Percentiles rank a stretch among this genome's conserved stretches.
These are phyloP conservation scores for Penicillium alfredii DNA, from an alignment of 495 filamentous ascomycete genomes.

Conservation along the genomic window DNA sequence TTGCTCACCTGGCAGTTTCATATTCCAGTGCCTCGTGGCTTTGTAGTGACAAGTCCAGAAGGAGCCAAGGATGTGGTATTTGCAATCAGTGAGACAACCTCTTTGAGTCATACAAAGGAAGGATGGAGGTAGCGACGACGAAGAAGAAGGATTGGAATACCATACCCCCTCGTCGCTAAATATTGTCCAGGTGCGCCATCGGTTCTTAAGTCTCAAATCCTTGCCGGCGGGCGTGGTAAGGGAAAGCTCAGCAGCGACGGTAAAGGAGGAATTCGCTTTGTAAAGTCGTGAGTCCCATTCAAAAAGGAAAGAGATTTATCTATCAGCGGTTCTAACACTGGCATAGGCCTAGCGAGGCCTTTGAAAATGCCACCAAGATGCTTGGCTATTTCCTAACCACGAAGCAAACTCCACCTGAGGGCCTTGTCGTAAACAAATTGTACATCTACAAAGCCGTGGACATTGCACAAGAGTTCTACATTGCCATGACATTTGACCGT, in stretches of 20 bases:
- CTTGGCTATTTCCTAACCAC: constrained; percentile 28
- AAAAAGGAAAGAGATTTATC: not conserved
- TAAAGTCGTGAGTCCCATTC: constrained; percentile 15
- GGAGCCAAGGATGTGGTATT: constrained; percentile 22
- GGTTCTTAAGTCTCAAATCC: constrained; percentile 28
- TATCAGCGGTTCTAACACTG: not conserved
- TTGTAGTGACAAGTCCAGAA: constrained; percentile 17
- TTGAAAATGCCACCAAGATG: constrained; percentile 28
- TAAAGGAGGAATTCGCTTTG: constrained; percentile 28
- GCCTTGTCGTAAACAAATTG: constrained; percentile 28
- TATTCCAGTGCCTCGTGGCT: constrained; percentile 25
- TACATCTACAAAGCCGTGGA: constrained; percentile 30
- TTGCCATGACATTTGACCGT: constrained; percentile 32
- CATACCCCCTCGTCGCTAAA: too few relatives aligned
- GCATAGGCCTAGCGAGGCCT: constrained; percentile 22
- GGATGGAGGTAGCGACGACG: too few relatives aligned
- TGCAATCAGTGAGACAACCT: constrained; percentile 21
- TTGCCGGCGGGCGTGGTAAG: constrained; percentile 30
- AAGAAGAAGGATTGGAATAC: too few relatives aligned
- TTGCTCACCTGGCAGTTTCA: constrained; percentile 19
- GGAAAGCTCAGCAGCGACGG: constrained; percentile 26
- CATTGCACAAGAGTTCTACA: constrained; percentile 26
- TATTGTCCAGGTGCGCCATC: constrained; percentile 22
- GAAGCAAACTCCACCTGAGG: constrained; percentile 24
- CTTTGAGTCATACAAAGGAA: too few relatives aligned